Conservation (phyloP, 1,284 basidiomycete genomes). For the Microbotryomycetes sp. region DNA sequence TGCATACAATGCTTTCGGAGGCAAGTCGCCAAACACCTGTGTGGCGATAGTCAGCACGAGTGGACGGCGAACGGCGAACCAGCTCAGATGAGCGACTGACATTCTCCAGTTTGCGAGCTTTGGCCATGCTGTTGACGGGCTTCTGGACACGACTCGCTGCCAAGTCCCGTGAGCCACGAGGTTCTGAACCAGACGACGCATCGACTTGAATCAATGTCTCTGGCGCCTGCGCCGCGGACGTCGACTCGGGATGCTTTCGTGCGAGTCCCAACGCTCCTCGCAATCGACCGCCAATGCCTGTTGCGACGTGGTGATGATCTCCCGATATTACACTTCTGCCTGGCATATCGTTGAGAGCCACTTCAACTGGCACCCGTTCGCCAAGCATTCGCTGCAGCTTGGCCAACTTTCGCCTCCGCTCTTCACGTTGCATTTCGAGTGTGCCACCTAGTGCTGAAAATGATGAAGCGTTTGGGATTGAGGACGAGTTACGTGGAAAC, state of each 20-base stretch:
- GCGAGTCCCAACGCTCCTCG: neutral
- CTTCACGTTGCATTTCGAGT: conserved; percentile 1
- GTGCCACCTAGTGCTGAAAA: conserved; percentile 1
- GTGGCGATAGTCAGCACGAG: neutral
- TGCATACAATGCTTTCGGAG: conserved; percentile 5
- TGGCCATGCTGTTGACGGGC: conserved; percentile 12
- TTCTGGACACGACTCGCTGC: too few species aligned
- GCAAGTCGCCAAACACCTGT: conserved; percentile 27
- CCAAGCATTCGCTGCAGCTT: conserved; percentile 22
- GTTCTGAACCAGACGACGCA: neutral
- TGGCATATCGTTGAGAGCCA: conserved; percentile 5
- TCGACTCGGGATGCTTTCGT: neutral
- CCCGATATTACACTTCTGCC: neutral
- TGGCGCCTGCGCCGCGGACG: neutral
- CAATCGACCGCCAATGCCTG: neutral
- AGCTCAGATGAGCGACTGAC: neutral
- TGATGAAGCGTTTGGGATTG: neutral
- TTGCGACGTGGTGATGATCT: neutral
- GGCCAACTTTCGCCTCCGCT: conserved; percentile 17
- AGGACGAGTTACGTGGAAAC: neutral
- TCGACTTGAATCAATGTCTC: neutral
- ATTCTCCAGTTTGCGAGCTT: conserved; percentile 28
- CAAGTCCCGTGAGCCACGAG: too few species aligned
- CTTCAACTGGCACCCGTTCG: conserved; percentile 13
- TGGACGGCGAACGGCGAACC: neutral